Conservation (phyloP, 177 flowering plant genomes). For the Vitis hybrid region DNA sequence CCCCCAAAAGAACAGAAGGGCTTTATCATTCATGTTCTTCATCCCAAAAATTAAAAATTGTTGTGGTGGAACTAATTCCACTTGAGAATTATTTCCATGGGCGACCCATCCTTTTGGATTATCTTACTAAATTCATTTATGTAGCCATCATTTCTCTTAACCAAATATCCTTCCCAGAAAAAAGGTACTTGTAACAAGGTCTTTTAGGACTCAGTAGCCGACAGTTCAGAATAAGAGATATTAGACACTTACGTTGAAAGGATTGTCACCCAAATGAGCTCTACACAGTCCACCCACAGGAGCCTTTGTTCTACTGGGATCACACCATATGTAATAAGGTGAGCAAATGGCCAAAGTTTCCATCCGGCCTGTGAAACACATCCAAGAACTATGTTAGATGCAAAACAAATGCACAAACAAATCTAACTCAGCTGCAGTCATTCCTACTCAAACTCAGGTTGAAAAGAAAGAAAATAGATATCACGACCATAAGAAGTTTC, state of each 20-base stretch:
- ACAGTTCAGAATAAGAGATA: background rate
- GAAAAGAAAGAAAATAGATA: background rate
- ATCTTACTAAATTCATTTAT: too few species aligned
- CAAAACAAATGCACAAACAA: background rate
- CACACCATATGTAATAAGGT: slow-evolving; percentile 84
- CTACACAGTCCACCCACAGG: slow-evolving; percentile 96
- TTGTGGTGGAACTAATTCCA: too few species aligned
- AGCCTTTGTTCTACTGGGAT: slow-evolving; percentile 94
- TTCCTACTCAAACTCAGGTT: background rate
- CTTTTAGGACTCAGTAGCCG: background rate
- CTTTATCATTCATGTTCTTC: too few species aligned
- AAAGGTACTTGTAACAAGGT: background rate
- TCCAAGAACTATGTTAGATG: background rate
- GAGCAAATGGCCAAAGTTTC: slow-evolving; percentile 99
- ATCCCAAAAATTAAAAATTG: too few species aligned
- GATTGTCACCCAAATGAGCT: slow-evolving; percentile 95
- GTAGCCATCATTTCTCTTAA: too few species aligned
- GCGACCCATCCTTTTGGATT: too few species aligned
- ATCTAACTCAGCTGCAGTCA: background rate
- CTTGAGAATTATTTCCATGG: too few species aligned
- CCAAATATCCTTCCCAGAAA: too few species aligned
- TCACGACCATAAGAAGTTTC: background rate
- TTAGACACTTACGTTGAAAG: slow-evolving; percentile 78
- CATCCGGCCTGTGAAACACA: slow-evolving; percentile 80
- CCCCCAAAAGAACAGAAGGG: too few species aligned